Evolutionary conservation across 176 grass and related monocot species (phyloP), one percentile per base, ranked within the genome.

Genomic region (Triticum timopheevii): DNA sequence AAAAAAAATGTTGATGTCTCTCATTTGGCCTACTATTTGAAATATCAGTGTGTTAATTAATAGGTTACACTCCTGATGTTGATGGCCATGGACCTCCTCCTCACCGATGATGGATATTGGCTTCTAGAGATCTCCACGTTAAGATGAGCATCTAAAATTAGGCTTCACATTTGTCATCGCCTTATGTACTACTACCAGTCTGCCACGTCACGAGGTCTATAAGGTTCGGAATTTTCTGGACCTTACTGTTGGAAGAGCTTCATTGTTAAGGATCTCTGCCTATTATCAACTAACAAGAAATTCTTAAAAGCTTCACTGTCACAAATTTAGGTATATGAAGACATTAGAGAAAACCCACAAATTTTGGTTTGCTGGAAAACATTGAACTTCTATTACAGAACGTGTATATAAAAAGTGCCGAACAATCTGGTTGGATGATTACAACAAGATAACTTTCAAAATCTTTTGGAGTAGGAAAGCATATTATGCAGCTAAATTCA

Each of bases 31-130:
- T 30, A 7, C 27, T 65, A 73, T 72, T 56, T 52, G 82, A 58
- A 84, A 65, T 56, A 64, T 58, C 40, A 9, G 17, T 73, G 19
- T 65, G 13, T 68, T 89, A 62, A 76, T 44, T 85, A 15, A 54
- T 35, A 61, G 69, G 62, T 13, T 27, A 33, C 36, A 30, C 69
- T 22, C 47, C 4, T 69, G 15, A 86, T 28, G 36, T 11, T 44
- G 42, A 44, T 44, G 42, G 42, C 10, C 42, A 44, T 42, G 40
- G 9, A 42, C 8, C 40, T 9, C 8, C 8, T 42, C 40, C 40
- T 42, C 2, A 0, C 9, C 40, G 40, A 42, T 11, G 40, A 42
- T 42, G 40, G 40, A 42, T 42, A 42, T 44, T 44, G 42, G 42
- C 10, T 44, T 44, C 42, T 44, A 44, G 10, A 44, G 42, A 44